Conservation (phyloP, 1,284 basidiomycete species). For the Cutaneotrichosporon sp. region DNA sequence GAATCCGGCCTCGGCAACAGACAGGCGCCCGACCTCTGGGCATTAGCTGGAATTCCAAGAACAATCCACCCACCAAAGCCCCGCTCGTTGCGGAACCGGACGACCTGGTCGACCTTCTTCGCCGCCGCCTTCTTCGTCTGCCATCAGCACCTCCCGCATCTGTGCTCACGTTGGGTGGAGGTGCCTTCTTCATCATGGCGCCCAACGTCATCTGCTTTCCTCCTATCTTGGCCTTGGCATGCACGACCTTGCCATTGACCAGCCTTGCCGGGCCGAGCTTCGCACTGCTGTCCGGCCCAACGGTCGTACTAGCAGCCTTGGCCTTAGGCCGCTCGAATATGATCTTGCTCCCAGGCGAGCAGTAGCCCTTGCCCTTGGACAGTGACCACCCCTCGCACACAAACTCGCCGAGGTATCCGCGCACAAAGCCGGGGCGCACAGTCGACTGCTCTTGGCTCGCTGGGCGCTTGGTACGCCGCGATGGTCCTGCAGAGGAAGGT, state of each 20-base stretch:
- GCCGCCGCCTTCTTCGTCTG: constrained; percentile 40
- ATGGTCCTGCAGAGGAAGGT: constrained; percentile 17
- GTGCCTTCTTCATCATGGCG: constrained; percentile 47
- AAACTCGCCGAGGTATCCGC: constrained; percentile 52
- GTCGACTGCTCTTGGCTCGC: neutral
- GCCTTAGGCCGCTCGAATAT: constrained; percentile 47
- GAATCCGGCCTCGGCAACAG: constrained; percentile 47
- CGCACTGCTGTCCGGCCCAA: constrained; percentile 19
- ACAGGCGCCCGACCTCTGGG: constrained; percentile 44
- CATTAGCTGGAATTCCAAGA: neutral
- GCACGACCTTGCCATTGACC: constrained; percentile 48
- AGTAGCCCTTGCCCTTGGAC: constrained; percentile 53
- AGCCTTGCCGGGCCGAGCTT: constrained; percentile 43
- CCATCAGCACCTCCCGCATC: neutral
- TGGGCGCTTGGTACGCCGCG: constrained; percentile 16
- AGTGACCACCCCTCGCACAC: constrained; percentile 53
- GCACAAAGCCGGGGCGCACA: constrained; percentile 33
- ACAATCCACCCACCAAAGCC: constrained; percentile 41
- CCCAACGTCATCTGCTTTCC: constrained; percentile 47
- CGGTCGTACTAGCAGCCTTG: constrained; percentile 24
- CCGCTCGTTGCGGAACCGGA: constrained; percentile 49
- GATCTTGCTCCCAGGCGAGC: constrained; percentile 46
- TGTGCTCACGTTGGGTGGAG: constrained; percentile 24
- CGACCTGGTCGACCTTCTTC: constrained; percentile 48
- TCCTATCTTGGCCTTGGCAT: constrained; percentile 36